Evolutionary conservation across 108 stramenopile species (phyloP), one percentile per base, ranked within the genome.

Genomic region (Nitzschia putrida): DNA sequence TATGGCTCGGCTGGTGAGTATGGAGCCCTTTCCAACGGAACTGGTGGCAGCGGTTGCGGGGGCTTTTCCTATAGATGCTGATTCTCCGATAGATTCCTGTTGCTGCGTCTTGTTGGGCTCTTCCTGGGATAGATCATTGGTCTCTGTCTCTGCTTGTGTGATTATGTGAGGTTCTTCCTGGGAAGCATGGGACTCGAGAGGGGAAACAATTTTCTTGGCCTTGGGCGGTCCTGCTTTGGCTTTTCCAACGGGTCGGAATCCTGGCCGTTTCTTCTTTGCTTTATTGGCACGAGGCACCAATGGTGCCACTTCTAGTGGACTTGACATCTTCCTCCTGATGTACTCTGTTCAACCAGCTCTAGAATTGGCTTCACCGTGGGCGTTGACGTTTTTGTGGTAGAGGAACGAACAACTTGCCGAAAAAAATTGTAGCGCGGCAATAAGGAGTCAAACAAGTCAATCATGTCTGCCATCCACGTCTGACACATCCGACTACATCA

Each of bases 161-260:
- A 50, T n/a, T 4, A n/a, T n/a, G 54, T 56, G 1, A 2, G 16
- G 16, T 20, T 56, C 22, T 3, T 56, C 22, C 3, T 56, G 54
- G 54, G 20, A 56, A 34, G 29, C 4, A 4, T 34, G 1, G 29
- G 29, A 34, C 29, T 34, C 29, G 4, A 34, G 29, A 34, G 29
- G 29, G 29, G 29, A 34, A 34, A 4, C 29, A 1, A 34, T 4
- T 34, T 34, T 34, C 29, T 34, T 34, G 29, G 29, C 29, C 29
- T 34, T 34, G 29, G 29, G 29, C 4, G 29, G 29, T 34, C 29
- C 29, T 4, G 29, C 4, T 4, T 34, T 34, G 1, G 65, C 43
- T 58, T 68, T 74, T 9, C 64, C 50, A 25, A 66, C 66, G 29
- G 73, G 73, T 34, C 73, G 73, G 67, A 74, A 74, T 14, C 65